phyloP scores from a whole-genome alignment of 2,329 filamentous ascomycete species.

The Zasmidium angulare region DNA sequence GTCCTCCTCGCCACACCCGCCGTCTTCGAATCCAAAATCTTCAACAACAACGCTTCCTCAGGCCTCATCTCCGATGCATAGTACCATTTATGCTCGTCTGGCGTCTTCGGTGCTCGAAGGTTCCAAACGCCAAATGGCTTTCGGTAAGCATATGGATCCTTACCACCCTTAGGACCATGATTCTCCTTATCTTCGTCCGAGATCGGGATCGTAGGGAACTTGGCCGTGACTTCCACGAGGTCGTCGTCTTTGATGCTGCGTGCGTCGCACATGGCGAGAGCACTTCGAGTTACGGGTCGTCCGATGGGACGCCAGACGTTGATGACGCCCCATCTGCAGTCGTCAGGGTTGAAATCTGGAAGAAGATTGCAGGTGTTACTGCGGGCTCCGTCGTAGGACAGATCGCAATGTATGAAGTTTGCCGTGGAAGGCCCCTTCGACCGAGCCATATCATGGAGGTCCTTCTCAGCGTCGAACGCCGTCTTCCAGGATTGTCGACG shows the following conservation, averaged over 20 bases:
- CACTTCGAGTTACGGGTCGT: slow-evolving; percentile 6
- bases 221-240: neutral
- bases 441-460: neutral
- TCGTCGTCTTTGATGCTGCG: slow-evolving; percentile 5
- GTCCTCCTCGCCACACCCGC: slow-evolving; percentile 4
- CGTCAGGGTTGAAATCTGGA: neutral
- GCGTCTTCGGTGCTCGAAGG: neutral
- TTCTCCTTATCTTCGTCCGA: neutral
- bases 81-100: slow-evolving; percentile 11
- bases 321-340: slow-evolving; percentile 14
- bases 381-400: slow-evolving; percentile 8
- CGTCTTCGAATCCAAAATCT: slow-evolving; percentile 9
- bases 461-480: neutral
- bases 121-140: slow-evolving; percentile 38
- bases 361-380: neutral
- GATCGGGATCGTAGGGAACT: neutral
- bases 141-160: neutral
- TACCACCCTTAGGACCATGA: neutral
- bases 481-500: neutral
- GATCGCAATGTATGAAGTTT: neutral
- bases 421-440: neutral
- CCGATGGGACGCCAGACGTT: slow-evolving; percentile 16
- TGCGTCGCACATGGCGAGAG: slow-evolving; percentile 12
- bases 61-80: slow-evolving; percentile 7
- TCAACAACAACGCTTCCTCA: slow-evolving; percentile 7